phyloP scores from a whole-genome alignment of 2,329 filamentous ascomycete species.

The Fusarium compactum region DNA sequence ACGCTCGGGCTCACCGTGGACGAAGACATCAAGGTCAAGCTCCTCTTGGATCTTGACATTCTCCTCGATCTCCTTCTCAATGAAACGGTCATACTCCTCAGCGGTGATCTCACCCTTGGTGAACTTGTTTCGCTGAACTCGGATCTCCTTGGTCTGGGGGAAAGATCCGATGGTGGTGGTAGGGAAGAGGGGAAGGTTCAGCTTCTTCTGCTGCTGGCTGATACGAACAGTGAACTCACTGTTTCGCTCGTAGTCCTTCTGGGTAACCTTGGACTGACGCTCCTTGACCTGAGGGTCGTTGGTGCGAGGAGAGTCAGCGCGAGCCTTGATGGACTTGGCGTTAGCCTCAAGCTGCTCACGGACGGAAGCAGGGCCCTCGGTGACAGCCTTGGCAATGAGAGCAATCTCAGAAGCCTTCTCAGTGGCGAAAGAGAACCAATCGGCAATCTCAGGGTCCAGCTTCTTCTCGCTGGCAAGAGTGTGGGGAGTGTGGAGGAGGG shows the following conservation, averaged over 20 bases:
- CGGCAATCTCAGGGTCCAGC: slow-evolving; percentile 89
- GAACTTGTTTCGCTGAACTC: slow-evolving; percentile 96
- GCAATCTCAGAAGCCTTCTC: slow-evolving; percentile 95
- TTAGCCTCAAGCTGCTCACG: slow-evolving; percentile 94
- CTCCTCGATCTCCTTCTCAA: slow-evolving; percentile 97
- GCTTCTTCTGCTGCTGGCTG: slow-evolving; percentile 87
- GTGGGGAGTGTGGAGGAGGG: slow-evolving; percentile 98
- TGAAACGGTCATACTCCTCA: slow-evolving; percentile 97
- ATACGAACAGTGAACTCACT: slow-evolving; percentile 89
- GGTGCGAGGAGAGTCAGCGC: slow-evolving; percentile 91
- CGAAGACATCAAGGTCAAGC: slow-evolving; percentile 95
- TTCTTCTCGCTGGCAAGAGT: slow-evolving; percentile 99
- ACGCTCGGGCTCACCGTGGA: slow-evolving; percentile 99
- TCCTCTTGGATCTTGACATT: slow-evolving; percentile 98
- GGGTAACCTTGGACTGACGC: slow-evolving; percentile 87
- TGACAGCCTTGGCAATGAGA: slow-evolving; percentile 96
- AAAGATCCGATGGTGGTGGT: slow-evolving; percentile 99
- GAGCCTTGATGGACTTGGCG: slow-evolving; percentile 91
- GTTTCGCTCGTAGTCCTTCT: slow-evolving; percentile 91
- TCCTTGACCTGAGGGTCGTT: slow-evolving; percentile 99
- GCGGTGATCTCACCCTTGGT: slow-evolving; percentile 97
- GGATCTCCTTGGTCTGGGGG: slow-evolving; percentile 99
- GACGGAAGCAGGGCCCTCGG: slow-evolving; percentile 88
- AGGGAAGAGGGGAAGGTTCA: slow-evolving; percentile 96
- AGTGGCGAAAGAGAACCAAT: slow-evolving; percentile 98